Evolutionary conservation across 495 filamentous ascomycete species (phyloP).

Genomic region (Talaromyces nanjingensis): DNA sequence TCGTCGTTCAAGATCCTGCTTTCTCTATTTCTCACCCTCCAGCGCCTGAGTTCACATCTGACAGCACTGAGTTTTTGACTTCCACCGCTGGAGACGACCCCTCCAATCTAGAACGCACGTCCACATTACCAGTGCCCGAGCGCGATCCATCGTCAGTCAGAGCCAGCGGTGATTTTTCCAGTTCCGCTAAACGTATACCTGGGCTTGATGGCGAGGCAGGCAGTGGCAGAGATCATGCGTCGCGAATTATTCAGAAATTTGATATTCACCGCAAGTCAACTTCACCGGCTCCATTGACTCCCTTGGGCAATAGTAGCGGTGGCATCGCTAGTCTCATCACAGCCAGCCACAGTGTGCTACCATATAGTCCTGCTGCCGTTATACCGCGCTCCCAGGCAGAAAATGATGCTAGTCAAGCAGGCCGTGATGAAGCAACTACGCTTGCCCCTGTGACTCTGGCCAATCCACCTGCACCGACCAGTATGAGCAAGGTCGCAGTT

Average conservation of each 20-base stretch:
- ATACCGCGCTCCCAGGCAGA: slow-evolving; percentile 26
- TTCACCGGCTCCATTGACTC: slow-evolving; percentile 33
- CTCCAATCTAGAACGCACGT: slow-evolving; percentile 48
- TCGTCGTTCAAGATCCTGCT: slow-evolving; percentile 62
- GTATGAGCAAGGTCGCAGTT: slow-evolving; percentile 81
- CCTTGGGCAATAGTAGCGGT: slow-evolving; percentile 37
- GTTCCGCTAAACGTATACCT: slow-evolving; percentile 37
- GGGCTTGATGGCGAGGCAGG: slow-evolving; percentile 52
- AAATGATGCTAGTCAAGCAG: slow-evolving; percentile 20
- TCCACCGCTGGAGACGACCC: slow-evolving; percentile 50
- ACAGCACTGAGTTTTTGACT: slow-evolving; percentile 60
- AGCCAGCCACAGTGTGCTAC: slow-evolving; percentile 72
- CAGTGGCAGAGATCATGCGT: slow-evolving; percentile 66
- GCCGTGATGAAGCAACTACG: slow-evolving; percentile 45
- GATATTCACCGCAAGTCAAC: slow-evolving; percentile 81
- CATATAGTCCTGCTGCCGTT: slow-evolving; percentile 36
- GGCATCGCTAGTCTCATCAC: slow-evolving; percentile 87
- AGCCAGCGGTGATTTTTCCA: slow-evolving; percentile 64
- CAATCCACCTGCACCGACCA: slow-evolving; percentile 78
- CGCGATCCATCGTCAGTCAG: slow-evolving; percentile 50
- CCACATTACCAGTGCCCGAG: slow-evolving; percentile 61
- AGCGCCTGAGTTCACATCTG: slow-evolving; percentile 82
- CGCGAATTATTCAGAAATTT: slow-evolving; percentile 84
- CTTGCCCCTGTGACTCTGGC: slow-evolving; percentile 80
- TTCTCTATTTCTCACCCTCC: slow-evolving; percentile 87